Base-by-base conservation (phyloP, 495 filamentous ascomycete genomes). In the Wilcoxina mikolae region DNA sequence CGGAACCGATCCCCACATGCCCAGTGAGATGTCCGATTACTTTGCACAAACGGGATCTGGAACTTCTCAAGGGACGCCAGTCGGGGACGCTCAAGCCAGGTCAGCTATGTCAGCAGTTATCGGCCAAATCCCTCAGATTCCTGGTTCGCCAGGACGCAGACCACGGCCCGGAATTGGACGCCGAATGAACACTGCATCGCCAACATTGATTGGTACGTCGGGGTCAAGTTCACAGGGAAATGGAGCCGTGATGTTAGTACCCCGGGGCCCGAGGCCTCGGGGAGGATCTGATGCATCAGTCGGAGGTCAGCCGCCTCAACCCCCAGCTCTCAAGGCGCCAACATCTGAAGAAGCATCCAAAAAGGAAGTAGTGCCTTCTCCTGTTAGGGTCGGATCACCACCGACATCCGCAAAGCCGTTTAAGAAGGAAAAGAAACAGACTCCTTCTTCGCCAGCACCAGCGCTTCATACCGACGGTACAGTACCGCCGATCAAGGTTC, bases 401-500 rank as follows among this genome's bases (percentile, higher is more conserved):
- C 72, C 75, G 50, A 63, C 60, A 57, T 83, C 75, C 52, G 63
- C 61, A 57, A 84, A 76, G 68, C 80, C 72, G 64, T 59, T 56
- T 29, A 78, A 75, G 66, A 77, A 76, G 60, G 59, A 67, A 11
- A 58, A 65, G 39, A 75, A 79, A 33, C 67, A 74, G 38, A 72
- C 72, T 10, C 73, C 73, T 7, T 62, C 71, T 15, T 62, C 78
- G 2, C 73, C 79, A 53, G 73, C 82, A 1, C 82, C 80, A n/a
- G 61, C 56, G 17, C 48, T 61, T 23, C 73, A 87, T 45, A 77
- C 91, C 11, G 84, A 85, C 61, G 80, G 81, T 50, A 82, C 84
- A 4, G 88, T 98, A 2, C 91, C 91, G 9, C 91, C 91, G 20
- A 98, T 98, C 68, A 96, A 94, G 60, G 89, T 96, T 7, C 74